Percentiles rank a stretch among this genome's conserved stretches.
These are phyloP conservation scores for Blastosporella zonata DNA, from an alignment of 1,284 basidiomycete species.

Conservation along the genomic window DNA sequence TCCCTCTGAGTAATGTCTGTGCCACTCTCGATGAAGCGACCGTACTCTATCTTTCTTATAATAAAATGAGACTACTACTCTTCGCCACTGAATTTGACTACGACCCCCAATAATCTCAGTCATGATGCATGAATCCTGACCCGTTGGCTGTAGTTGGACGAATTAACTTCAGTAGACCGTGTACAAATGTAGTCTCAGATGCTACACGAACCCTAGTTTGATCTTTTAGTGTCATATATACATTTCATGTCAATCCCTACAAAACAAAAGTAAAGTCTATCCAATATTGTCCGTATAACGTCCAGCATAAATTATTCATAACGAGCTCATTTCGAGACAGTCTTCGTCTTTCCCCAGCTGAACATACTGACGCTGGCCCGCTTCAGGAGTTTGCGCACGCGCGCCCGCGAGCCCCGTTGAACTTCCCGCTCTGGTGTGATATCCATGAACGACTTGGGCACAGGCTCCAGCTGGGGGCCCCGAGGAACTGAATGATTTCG, in stretches of 20 bases:
- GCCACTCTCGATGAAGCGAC: not conserved
- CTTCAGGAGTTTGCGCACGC: constrained; percentile 23
- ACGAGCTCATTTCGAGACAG: constrained; percentile 3
- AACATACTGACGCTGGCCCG: constrained; percentile 29
- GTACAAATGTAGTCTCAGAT: constrained; percentile 25
- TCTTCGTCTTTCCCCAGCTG: constrained; percentile 23
- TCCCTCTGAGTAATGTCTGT: constrained; percentile 8
- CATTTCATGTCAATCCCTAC: constrained; percentile 1
- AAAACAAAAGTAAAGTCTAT: constrained; percentile 13
- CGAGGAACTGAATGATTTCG: constrained; percentile 13
- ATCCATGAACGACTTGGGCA: constrained; percentile 37
- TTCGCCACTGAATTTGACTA: too few species aligned
- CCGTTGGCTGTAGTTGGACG: too few species aligned
- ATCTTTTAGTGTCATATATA: not conserved
- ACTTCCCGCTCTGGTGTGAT: constrained; percentile 30
- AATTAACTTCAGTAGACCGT: not conserved
- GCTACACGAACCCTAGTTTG: constrained; percentile 19
- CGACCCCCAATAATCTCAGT: too few species aligned
- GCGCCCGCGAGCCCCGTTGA: constrained; percentile 6
- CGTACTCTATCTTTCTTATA: not conserved
- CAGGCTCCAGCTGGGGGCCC: constrained; percentile 1
- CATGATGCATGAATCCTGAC: too few species aligned
- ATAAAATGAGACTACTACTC: not conserved
- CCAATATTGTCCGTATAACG: constrained; percentile 4
- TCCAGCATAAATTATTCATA: not conserved